Conservation (phyloP, 2,329 filamentous ascomycete species). For the Rutstroemia sp. region DNA sequence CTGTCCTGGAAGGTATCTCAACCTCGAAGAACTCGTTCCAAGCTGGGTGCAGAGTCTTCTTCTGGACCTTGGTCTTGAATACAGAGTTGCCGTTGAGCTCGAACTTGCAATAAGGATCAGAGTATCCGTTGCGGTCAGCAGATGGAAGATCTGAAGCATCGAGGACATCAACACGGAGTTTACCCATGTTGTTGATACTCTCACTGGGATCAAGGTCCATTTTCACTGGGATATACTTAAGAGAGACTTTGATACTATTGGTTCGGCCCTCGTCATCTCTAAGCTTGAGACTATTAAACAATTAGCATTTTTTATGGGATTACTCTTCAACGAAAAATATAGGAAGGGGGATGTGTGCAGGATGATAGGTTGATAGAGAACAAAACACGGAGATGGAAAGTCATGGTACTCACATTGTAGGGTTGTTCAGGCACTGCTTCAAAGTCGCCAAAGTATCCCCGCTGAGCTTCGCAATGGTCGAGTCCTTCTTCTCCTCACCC, state of each 20-base stretch:
- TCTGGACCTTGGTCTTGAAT: slow-evolving; percentile 91
- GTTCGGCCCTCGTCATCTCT: slow-evolving; percentile 69
- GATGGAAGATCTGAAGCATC: slow-evolving; percentile 84
- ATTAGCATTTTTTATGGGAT: slow-evolving; percentile 69
- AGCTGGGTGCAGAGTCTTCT: slow-evolving; percentile 88
- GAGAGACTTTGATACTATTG: slow-evolving; percentile 79
- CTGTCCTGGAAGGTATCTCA: slow-evolving; percentile 74
- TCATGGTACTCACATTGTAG: slow-evolving; percentile 6
- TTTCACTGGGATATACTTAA: slow-evolving; percentile 89
- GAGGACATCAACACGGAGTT: slow-evolving; percentile 84
- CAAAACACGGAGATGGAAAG: neutral
- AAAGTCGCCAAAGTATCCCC: slow-evolving; percentile 83
- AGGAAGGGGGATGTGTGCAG: no score
- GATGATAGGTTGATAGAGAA: neutral
- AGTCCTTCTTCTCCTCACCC: slow-evolving; percentile 59
- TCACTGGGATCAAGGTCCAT: slow-evolving; percentile 93
- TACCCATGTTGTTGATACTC: slow-evolving; percentile 98
- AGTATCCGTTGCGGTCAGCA: slow-evolving; percentile 92
- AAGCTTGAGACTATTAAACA: slow-evolving; percentile 53
- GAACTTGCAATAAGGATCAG: slow-evolving; percentile 95
- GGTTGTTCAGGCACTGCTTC: slow-evolving; percentile 60
- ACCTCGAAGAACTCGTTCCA: slow-evolving; percentile 98
- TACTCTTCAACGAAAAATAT: no score
- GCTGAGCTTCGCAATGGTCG: slow-evolving; percentile 72
- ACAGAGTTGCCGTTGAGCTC: slow-evolving; percentile 81